Percentiles rank a stretch among this genome's conserved stretches.
Conservation (phyloP, 441 rosid genomes). For the Pelargonium fulgidum region DNA sequence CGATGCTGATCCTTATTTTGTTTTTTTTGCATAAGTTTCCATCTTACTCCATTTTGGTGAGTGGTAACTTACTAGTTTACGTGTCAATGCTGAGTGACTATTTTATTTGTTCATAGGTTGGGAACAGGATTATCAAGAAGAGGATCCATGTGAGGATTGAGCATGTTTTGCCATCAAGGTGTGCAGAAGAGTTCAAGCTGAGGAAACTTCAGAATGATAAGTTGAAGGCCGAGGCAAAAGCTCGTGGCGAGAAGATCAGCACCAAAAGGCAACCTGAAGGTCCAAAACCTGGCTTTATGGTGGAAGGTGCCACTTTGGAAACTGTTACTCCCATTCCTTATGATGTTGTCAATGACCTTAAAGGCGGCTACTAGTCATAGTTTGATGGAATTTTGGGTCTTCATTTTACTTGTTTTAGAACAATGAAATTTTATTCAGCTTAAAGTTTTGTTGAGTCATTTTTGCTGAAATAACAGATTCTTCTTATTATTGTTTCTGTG, state of each 20-base stretch:
- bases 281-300: conserved; percentile 27
- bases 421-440: not conserved
- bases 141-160: conserved; percentile 20
- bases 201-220: conserved; percentile 20
- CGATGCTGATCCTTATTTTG: too few species aligned
- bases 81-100: not conserved
- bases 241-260: conserved; percentile 24
- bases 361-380: conserved; percentile 20
- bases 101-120: conserved; percentile 16
- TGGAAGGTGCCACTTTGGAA: conserved; percentile 20
- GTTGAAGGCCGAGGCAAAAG: conserved; percentile 24
- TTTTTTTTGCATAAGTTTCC: too few species aligned
- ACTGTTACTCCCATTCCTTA: conserved; percentile 25
- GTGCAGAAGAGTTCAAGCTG: conserved; percentile 22
- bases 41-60: too few species aligned
- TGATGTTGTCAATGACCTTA: conserved; percentile 17
- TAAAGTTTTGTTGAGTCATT: not conserved
- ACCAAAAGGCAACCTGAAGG: conserved; percentile 24
- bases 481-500: not conserved
- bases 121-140: conserved; percentile 19
- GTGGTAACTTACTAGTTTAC: not conserved
- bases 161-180: conserved; percentile 24
- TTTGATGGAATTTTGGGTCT: not conserved
- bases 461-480: not conserved
- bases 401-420: not conserved